phyloP scores from a whole-genome alignment of 768 basidiomycete species.

The Trichaptum fuscoviolaceum region DNA sequence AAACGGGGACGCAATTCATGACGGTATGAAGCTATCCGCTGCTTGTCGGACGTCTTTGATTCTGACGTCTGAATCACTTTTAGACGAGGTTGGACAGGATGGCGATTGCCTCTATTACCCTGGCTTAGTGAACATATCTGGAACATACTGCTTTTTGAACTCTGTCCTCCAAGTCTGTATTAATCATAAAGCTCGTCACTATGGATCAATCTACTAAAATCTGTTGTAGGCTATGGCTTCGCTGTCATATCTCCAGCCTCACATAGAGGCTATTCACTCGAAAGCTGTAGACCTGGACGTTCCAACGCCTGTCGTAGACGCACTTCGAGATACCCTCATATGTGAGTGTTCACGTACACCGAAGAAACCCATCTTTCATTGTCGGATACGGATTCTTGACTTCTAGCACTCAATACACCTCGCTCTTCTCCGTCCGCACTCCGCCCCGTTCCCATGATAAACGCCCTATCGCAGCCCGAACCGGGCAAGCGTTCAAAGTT shows the following conservation, averaged over 20 bases:
- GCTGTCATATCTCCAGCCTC: constrained; percentile 71
- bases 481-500: constrained; percentile 54
- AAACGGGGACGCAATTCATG: constrained; percentile 25
- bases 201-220: constrained; percentile 15
- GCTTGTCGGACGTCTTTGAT: background rate
- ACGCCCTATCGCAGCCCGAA: constrained; percentile 54
- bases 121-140: constrained; percentile 92
- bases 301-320: constrained; percentile 81
- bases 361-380: background rate
- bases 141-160: constrained; percentile 97
- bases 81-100: constrained; percentile 10
- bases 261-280: constrained; percentile 69
- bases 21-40: constrained; percentile 20
- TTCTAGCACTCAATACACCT: constrained; percentile 61
- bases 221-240: constrained; percentile 79
- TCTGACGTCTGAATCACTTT: background rate
- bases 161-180: constrained; percentile 78
- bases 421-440: constrained; percentile 52
- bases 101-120: constrained; percentile 58
- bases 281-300: constrained; percentile 78
- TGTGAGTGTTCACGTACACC: constrained; percentile 36
- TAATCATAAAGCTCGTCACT: constrained; percentile 1
- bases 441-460: constrained; percentile 68
- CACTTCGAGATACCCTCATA: constrained; percentile 63
- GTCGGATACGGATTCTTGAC: constrained; percentile 2